phyloP scores from a whole-genome alignment of 257 asterid species.

The Perilla frutescens region DNA sequence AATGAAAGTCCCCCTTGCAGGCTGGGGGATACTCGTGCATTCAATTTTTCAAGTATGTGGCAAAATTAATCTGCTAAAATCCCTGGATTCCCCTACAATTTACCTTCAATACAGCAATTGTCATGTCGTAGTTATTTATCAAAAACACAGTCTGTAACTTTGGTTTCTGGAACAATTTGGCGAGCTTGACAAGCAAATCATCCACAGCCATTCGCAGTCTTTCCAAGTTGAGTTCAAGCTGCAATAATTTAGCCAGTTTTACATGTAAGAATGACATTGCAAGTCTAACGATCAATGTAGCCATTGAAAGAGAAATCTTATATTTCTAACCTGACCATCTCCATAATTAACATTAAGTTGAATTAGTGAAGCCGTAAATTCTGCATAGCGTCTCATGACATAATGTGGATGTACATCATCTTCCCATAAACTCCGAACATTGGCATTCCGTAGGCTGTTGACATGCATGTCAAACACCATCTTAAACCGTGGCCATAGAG shows the following conservation, averaged over 20 bases:
- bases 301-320: slow-evolving; percentile 32
- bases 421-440: slow-evolving; percentile 86
- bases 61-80: slow-evolving; percentile 21
- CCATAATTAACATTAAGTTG: slow-evolving; percentile 93
- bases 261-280: slow-evolving; percentile 25
- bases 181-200: slow-evolving; percentile 89
- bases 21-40: background rate
- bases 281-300: slow-evolving; percentile 24
- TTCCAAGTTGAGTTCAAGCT: slow-evolving; percentile 96
- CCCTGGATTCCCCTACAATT: slow-evolving; percentile 10
- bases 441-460: slow-evolving; percentile 89
- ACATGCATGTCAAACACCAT: slow-evolving; percentile 99
- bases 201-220: slow-evolving; percentile 95
- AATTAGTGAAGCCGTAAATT: slow-evolving; percentile 92
- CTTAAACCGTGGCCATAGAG: slow-evolving; percentile 99
- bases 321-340: slow-evolving; percentile 90
- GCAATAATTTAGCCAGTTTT: slow-evolving; percentile 39
- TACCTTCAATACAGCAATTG: slow-evolving; percentile 95
- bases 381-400: slow-evolving; percentile 99
- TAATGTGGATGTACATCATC: slow-evolving; percentile 99
- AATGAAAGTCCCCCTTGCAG: background rate
- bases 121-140: slow-evolving; percentile 97
- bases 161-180: slow-evolving; percentile 73
- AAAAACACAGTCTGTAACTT: slow-evolving; percentile 88
- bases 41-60: background rate